phyloP scores from a whole-genome alignment of 768 basidiomycete genomes.

The Hypholoma fasciculare region DNA sequence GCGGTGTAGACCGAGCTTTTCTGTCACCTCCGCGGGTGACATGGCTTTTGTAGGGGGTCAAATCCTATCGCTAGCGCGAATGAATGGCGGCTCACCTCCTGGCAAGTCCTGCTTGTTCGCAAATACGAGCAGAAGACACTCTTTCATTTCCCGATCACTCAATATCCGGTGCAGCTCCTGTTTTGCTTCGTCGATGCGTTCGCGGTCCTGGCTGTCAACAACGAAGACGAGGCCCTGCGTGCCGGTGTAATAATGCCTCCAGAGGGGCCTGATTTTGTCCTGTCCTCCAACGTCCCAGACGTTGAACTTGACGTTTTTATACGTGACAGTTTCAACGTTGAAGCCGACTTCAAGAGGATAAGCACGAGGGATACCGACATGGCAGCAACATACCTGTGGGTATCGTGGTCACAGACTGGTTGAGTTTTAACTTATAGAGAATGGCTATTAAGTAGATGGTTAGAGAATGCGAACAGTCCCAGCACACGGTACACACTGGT shows the following conservation, averaged over 20 bases:
- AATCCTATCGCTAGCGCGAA: neutral
- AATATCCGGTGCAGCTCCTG: constrained; percentile 95
- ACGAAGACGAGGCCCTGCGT: constrained; percentile 99
- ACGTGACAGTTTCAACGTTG: constrained; percentile 99
- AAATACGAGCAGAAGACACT: constrained; percentile 95
- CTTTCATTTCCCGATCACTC: constrained; percentile 97
- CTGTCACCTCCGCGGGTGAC: constrained; percentile 99
- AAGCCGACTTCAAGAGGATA: constrained; percentile 71
- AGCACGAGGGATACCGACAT: constrained; percentile 7
- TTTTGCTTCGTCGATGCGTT: constrained; percentile 95
- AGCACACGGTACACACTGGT: constrained; percentile 68
- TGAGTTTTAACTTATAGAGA: constrained; percentile 97
- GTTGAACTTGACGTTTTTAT: constrained; percentile 97
- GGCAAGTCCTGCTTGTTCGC: constrained; percentile 99
- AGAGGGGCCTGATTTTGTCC: constrained; percentile 97
- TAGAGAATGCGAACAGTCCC: neutral
- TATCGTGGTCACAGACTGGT: constrained; percentile 98
- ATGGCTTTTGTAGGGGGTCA: constrained; percentile 59
- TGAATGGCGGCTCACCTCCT: constrained; percentile 62
- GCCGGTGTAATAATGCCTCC: constrained; percentile 99
- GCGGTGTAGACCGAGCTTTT: constrained; percentile 90
- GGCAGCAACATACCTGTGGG: constrained; percentile 71
- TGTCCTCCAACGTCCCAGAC: constrained; percentile 99
- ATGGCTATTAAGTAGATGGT: constrained; percentile 61
- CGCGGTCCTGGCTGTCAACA: constrained; percentile 94